Evolutionary conservation across 2,329 filamentous ascomycete species (phyloP).

Genomic region (Paraphoma chrysanthemicola): DNA sequence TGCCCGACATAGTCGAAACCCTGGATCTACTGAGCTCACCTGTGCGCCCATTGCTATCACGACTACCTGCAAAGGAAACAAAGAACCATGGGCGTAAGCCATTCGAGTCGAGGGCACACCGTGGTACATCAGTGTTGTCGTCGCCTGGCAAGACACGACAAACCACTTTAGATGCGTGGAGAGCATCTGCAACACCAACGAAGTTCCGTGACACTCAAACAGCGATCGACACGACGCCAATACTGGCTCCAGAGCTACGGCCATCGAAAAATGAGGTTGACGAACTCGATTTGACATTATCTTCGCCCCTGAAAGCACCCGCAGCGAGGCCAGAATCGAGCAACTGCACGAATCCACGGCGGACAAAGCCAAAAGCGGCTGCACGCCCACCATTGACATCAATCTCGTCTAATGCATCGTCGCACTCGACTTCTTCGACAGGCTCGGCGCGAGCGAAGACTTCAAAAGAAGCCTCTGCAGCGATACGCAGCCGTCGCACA

Average conservation of each 20-base stretch:
- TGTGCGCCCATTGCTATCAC: slow-evolving; percentile 29
- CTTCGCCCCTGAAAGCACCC: slow-evolving; percentile 20
- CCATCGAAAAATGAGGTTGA: slow-evolving; percentile 24
- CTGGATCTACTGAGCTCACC: slow-evolving; percentile 37
- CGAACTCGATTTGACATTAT: slow-evolving; percentile 40
- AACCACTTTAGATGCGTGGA: slow-evolving; percentile 41
- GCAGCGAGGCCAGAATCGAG: not conserved
- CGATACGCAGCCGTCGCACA: slow-evolving; percentile 20
- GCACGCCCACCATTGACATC: slow-evolving; percentile 32
- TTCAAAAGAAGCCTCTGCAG: slow-evolving; percentile 1
- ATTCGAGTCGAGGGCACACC: slow-evolving; percentile 7
- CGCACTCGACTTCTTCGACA: slow-evolving; percentile 14
- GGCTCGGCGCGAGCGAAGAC: slow-evolving; percentile 7
- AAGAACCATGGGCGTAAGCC: slow-evolving; percentile 16
- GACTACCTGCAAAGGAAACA: slow-evolving; percentile 31
- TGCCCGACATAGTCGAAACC: slow-evolving; percentile 29
- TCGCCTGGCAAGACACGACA: slow-evolving; percentile 33
- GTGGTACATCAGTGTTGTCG: slow-evolving; percentile 18
- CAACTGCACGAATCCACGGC: slow-evolving; percentile 2
- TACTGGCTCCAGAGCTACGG: slow-evolving; percentile 24
- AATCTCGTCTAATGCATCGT: slow-evolving; percentile 36
- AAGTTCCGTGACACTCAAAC: slow-evolving; percentile 14
- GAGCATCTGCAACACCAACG: slow-evolving; percentile 33
- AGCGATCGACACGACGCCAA: slow-evolving; percentile 11
- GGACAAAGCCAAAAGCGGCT: slow-evolving; percentile 4